Evolutionary conservation across 2,329 filamentous ascomycete genomes (phyloP).

Genomic region (Fusarium ambrosium): DNA sequence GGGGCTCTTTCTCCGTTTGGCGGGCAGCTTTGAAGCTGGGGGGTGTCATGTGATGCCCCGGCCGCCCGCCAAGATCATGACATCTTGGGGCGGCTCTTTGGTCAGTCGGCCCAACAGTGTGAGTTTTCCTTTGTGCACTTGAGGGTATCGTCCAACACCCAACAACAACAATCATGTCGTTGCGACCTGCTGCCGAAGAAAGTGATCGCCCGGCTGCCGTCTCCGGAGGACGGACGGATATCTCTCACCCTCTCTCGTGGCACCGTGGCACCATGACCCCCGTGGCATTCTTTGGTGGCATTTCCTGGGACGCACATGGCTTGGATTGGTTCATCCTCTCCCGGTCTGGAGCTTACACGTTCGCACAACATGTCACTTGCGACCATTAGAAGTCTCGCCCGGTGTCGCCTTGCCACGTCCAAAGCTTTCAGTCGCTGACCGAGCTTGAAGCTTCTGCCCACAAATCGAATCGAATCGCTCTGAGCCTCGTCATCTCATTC

Average conservation of each 20-base stretch:
- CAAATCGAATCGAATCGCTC: constrained; percentile 3
- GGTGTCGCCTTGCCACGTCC: constrained; percentile 37
- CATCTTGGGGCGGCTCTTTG: constrained; percentile 29
- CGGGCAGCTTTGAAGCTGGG: constrained; percentile 9
- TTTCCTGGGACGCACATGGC: constrained; percentile 26
- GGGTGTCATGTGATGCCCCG: constrained; percentile 32
- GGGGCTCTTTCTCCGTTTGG: constrained; percentile 18
- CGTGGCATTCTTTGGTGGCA: constrained; percentile 15
- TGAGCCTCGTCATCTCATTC: constrained; percentile 26
- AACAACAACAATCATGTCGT: neutral
- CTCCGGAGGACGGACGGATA: constrained; percentile 1
- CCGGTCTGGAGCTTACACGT: constrained; percentile 28
- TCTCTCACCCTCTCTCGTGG: neutral
- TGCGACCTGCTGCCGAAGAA: neutral
- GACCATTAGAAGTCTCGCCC: constrained; percentile 30
- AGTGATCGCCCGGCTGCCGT: neutral
- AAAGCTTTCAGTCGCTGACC: constrained; percentile 33
- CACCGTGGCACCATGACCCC: constrained; percentile 1
- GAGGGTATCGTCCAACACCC: neutral
- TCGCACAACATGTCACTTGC: constrained; percentile 28
- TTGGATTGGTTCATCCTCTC: constrained; percentile 32
- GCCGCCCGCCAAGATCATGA: constrained; percentile 38
- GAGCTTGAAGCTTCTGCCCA: constrained; percentile 24
- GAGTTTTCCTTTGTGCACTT: constrained; percentile 20
- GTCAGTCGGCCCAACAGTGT: constrained; percentile 31